Evolutionary conservation across 441 rosid species (phyloP), one percentile per base, ranked within the genome.

Genomic region (Manihot esculenta): DNA sequence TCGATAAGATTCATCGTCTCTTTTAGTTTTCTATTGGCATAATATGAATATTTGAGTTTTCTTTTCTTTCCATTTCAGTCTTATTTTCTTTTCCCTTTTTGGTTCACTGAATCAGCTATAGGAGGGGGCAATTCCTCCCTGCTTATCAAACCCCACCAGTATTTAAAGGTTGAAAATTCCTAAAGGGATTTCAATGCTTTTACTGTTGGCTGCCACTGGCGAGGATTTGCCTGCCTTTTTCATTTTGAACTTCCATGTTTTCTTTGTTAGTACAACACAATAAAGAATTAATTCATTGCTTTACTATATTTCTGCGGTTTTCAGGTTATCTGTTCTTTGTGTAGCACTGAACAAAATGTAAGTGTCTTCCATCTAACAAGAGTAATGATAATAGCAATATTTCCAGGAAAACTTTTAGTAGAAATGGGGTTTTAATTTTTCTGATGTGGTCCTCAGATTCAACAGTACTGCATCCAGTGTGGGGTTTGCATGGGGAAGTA

Each of bases 401-500:
- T 6, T 21, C 47, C 13, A 54, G 48, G 53, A 23, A 69, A 65
- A 18, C 21, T 9, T 20, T 24, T 30, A 10, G n/a, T 27, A 13
- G 54, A 9, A 38, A 38, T 38, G 42, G 42, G 2, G 49, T 10
- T 33, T 20, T 49, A 38, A 9, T 48, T 45, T 73, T 49, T 64
- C 20, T 63, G 20, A 33, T 61, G 7, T 47, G 35, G 35, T 26
- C 38, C 38, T 47, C 78, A 87, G 92, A 83, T 84, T 74, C 85
- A 76, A 45, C 87, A 85, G 26, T n/a, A 75, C 65, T 87, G 89
- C 74, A 49, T 74, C 47, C 42, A 78, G 14, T 87, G 89, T 64
- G 87, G 89, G 35, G 84, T 80, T 67, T 81, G 84, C 70, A 84
- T 87, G 89, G 92, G 92, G 66, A 77, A 81, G 63, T 87, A 85